These are phyloP conservation scores for Acanthamoeba quina DNA, from an alignment of 208 protist genomes.

Conservation along the genomic window DNA sequence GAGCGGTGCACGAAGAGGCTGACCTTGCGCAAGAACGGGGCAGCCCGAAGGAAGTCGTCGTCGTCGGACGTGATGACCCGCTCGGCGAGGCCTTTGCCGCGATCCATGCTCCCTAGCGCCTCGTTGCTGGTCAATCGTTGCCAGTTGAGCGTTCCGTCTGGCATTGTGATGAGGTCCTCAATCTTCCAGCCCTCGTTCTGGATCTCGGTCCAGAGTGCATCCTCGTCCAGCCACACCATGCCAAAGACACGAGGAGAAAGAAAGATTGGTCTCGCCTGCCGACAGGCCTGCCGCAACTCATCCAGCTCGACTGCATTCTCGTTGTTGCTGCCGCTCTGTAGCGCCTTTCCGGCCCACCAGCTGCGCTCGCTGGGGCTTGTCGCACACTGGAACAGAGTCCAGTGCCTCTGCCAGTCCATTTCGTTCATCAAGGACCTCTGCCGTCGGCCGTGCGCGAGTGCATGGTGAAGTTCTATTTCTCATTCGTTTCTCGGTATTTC, in stretches of 20 bases:
- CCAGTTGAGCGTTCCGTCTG: constrained; percentile 34
- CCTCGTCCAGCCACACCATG: constrained; percentile 23
- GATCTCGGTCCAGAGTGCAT: not conserved
- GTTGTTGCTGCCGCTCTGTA: not conserved
- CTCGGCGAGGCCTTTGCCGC: not conserved
- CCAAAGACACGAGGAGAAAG: not conserved
- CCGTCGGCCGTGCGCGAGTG: too few relatives aligned
- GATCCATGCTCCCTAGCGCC: not conserved
- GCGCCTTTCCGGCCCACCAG: constrained; percentile 31
- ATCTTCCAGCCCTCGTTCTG: not conserved
- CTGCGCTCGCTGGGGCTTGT: not conserved
- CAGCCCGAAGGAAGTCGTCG: constrained; percentile 1
- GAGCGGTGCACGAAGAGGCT: constrained; percentile 36
- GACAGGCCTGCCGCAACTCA: not conserved
- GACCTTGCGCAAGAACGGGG: constrained; percentile 43
- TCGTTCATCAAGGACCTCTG: too few relatives aligned
- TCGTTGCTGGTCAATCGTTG: constrained; percentile 18
- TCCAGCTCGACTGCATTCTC: not conserved
- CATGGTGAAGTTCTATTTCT: not conserved
- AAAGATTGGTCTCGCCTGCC: not conserved
- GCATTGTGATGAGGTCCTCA: not conserved
- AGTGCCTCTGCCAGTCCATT: not conserved
- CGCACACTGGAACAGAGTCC: not conserved
- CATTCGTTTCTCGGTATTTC: not conserved
- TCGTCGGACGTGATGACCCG: constrained; percentile 3